A percentile compares a stretch with the other conserved stretches of the same genome.
These are phyloP conservation scores for Sphagnurus paluster DNA, from an alignment of 1,284 basidiomycete species.

Conservation along the genomic window DNA sequence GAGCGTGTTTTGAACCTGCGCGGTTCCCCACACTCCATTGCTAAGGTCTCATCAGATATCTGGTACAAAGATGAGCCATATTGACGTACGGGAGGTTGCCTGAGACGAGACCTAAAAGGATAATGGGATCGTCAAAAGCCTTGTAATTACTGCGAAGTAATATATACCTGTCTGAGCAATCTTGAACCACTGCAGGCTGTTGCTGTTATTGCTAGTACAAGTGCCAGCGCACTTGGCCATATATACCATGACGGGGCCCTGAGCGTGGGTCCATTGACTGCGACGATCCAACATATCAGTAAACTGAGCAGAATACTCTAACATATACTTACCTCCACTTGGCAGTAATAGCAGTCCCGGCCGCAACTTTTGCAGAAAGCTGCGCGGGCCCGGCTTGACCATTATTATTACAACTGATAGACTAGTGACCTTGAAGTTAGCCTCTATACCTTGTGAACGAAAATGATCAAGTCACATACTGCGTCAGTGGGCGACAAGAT, in stretches of 20 bases:
- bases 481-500: constrained; percentile 24
- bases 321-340: constrained; percentile 36
- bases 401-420: constrained; percentile 39
- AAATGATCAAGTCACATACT: constrained; percentile 4
- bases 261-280: constrained; percentile 35
- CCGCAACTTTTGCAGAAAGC: constrained; percentile 34
- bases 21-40: constrained; percentile 33
- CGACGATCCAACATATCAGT: not conserved
- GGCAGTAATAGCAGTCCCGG: constrained; percentile 42
- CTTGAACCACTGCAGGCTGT: constrained; percentile 37
- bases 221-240: constrained; percentile 34
- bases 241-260: constrained; percentile 38
- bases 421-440: constrained; percentile 31
- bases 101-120: constrained; percentile 28
- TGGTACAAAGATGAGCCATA: not conserved
- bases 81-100: constrained; percentile 25
- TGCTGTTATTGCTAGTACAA: constrained; percentile 32
- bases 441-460: not conserved
- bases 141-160: not conserved
- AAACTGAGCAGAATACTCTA: not conserved
- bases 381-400: constrained; percentile 30
- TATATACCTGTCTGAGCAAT: constrained; percentile 31
- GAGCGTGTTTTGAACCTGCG: constrained; percentile 30
- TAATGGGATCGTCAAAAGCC: not conserved
- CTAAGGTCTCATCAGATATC: constrained; percentile 6